Percentiles rank a stretch among this genome's conserved stretches.
Conservation (phyloP, 2,329 filamentous ascomycete species). For the Pseudocercospora crystallina region DNA sequence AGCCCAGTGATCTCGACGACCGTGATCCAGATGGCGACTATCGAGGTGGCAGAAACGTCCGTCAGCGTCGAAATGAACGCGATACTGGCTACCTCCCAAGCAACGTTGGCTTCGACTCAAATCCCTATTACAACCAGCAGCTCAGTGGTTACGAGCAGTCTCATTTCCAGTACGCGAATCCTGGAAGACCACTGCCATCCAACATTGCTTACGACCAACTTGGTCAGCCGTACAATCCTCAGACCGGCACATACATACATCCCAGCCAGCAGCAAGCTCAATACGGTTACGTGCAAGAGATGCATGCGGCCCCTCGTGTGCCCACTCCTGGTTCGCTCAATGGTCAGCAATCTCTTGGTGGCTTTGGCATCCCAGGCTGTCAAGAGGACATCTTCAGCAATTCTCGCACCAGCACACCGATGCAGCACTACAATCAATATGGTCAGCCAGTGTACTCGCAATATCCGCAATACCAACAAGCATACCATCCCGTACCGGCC, state of each 20-base stretch:
- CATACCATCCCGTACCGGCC: constrained; percentile 18
- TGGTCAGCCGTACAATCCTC: constrained; percentile 31
- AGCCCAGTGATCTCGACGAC: constrained; percentile 33
- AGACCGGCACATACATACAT: constrained; percentile 30
- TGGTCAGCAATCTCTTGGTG: constrained; percentile 30
- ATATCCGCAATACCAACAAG: constrained; percentile 25
- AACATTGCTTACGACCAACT: constrained; percentile 32
- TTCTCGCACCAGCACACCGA: constrained; percentile 31
- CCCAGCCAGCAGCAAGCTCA: constrained; percentile 23
- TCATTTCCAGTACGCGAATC: constrained; percentile 31
- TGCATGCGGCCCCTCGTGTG: constrained; percentile 24
- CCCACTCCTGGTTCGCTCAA: constrained; percentile 29
- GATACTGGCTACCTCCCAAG: constrained; percentile 28
- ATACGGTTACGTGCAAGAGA: constrained; percentile 31
- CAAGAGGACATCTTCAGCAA: constrained; percentile 30
- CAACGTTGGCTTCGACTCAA: constrained; percentile 32
- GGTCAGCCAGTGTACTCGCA: constrained; percentile 27
- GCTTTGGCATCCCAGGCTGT: constrained; percentile 35
- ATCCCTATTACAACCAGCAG: constrained; percentile 34
- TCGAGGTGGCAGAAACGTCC: constrained; percentile 28
- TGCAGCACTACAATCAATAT: constrained; percentile 32
- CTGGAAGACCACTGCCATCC: constrained; percentile 30
- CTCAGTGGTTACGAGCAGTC: constrained; percentile 28
- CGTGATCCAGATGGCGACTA: constrained; percentile 37
- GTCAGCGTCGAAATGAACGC: constrained; percentile 24